Evolutionary conservation across 1,284 basidiomycete species (phyloP).

Genomic region (Farysia itapuensis): DNA sequence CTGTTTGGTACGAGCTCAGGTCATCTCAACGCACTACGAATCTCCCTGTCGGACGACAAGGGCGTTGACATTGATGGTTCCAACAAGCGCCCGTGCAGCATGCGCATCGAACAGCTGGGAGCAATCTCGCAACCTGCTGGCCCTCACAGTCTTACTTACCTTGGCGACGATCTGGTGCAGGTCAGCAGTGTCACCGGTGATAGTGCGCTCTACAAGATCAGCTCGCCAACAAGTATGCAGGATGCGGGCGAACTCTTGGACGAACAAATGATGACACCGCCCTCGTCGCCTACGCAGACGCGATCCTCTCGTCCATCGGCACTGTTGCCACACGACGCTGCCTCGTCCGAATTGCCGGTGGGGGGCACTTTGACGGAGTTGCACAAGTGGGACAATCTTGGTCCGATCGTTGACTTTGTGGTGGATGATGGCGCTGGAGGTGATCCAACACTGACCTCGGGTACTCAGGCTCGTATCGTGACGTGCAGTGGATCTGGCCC

Average conservation of each 20-base stretch:
- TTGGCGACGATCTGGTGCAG: constrained; percentile 46
- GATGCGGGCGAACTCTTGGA: background rate
- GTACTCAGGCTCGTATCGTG: constrained; percentile 73
- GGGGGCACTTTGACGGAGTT: constrained; percentile 10
- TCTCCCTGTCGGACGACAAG: constrained; percentile 12
- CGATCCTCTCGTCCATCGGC: constrained; percentile 1
- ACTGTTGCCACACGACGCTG: background rate
- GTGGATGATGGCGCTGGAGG: constrained; percentile 72
- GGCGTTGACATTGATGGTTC: constrained; percentile 1
- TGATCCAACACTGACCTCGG: constrained; percentile 8
- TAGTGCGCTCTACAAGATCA: constrained; percentile 34
- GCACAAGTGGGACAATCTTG: constrained; percentile 64
- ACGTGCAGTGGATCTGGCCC: constrained; percentile 84
- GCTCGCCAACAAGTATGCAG: background rate
- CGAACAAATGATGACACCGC: constrained; percentile 24
- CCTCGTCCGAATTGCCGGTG: constrained; percentile 3
- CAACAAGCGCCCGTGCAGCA: constrained; percentile 3
- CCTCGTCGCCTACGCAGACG: constrained; percentile 24
- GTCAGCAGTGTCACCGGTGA: constrained; percentile 48
- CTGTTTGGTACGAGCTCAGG: constrained; percentile 35
- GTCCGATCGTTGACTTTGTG: constrained; percentile 82
- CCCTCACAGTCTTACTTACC: constrained; percentile 35
- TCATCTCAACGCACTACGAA: constrained; percentile 20
- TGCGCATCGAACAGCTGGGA: constrained; percentile 31
- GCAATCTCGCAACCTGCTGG: constrained; percentile 32